These are phyloP conservation scores for Vickermania ingenoplastis DNA, from an alignment of 208 protist species.

Conservation along the genomic window DNA sequence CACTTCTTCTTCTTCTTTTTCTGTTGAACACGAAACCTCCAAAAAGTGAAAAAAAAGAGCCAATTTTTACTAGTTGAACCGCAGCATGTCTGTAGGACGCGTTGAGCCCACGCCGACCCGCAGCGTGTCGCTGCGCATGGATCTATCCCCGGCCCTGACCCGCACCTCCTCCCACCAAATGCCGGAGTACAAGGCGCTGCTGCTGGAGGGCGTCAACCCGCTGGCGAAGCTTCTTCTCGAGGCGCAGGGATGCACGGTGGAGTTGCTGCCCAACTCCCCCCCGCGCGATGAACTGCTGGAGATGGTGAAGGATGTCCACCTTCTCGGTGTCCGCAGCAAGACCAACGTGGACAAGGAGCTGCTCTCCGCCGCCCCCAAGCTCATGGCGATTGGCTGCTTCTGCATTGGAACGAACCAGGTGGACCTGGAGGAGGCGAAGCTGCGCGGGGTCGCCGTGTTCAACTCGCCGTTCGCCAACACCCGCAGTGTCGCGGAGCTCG, in stretches of 20 bases:
- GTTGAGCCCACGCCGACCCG: no score
- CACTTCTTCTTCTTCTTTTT: no score
- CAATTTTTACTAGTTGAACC: no score
- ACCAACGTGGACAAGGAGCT: conserved; percentile 74
- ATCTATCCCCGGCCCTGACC: no score
- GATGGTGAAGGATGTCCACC: conserved; percentile 78
- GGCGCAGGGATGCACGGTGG: conserved; percentile 71
- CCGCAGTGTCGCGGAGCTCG: conserved; percentile 89
- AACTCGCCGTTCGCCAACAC: conserved; percentile 94
- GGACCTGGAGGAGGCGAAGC: conserved; percentile 70
- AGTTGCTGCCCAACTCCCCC: conserved; percentile 46
- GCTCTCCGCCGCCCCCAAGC: conserved; percentile 52
- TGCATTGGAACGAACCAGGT: conserved; percentile 95
- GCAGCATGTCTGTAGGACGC: no score
- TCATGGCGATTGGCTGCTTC: conserved; percentile 90
- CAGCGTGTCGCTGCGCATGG: no score
- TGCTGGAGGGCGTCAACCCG: conserved; percentile 84
- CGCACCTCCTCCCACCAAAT: not conserved
- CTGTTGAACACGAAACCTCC: no score
- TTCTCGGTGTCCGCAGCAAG: conserved; percentile 90
- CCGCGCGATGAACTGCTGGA: conserved; percentile 57
- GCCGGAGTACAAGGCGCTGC: conserved; percentile 48
- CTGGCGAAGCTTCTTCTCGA: conserved; percentile 70
- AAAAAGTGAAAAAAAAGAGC: no score
- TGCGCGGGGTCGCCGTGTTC: conserved; percentile 86